A percentile compares a stretch with the other conserved stretches of the same genome.
These are phyloP conservation scores for Limnomonas spitsbergensis DNA, from an alignment of 139 green algal species.

Conservation along the genomic window DNA sequence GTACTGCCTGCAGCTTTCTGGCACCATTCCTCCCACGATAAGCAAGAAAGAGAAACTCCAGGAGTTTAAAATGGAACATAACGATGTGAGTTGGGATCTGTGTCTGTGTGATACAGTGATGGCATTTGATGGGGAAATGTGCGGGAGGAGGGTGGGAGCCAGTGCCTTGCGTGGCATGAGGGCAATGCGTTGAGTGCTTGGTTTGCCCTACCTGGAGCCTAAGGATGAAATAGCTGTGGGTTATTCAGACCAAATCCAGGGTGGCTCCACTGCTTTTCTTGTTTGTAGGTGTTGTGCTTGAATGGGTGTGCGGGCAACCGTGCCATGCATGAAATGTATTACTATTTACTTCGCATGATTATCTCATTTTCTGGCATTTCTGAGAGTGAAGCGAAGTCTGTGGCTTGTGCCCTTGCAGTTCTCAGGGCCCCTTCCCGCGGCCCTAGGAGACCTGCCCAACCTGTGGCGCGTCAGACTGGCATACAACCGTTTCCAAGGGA, in stretches of 20 bases:
- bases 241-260: no score
- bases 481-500: slow-evolving; percentile 44
- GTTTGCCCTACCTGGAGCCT: no score
- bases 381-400: neutral
- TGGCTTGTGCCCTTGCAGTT: slow-evolving; percentile 18
- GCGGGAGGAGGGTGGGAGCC: no score
- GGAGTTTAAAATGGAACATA: slow-evolving; percentile 49
- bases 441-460: slow-evolving; percentile 18
- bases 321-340: neutral
- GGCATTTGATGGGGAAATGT: neutral
- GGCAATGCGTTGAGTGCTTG: no score
- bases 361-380: neutral
- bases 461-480: slow-evolving; percentile 32
- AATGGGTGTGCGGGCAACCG: no score
- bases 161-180: neutral
- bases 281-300: no score
- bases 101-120: neutral
- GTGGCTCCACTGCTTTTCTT: neutral
- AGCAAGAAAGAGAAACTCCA: slow-evolving; percentile 17
- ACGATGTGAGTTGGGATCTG: slow-evolving; percentile 20
- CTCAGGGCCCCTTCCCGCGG: slow-evolving; percentile 19
- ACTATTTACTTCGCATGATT: neutral
- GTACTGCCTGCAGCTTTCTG: slow-evolving; percentile 46
- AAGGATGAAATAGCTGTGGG: no score
- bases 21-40: slow-evolving; percentile 33